Conservation (phyloP, 129 eudicot genomes). For the Saposhnikovia divaricata region DNA sequence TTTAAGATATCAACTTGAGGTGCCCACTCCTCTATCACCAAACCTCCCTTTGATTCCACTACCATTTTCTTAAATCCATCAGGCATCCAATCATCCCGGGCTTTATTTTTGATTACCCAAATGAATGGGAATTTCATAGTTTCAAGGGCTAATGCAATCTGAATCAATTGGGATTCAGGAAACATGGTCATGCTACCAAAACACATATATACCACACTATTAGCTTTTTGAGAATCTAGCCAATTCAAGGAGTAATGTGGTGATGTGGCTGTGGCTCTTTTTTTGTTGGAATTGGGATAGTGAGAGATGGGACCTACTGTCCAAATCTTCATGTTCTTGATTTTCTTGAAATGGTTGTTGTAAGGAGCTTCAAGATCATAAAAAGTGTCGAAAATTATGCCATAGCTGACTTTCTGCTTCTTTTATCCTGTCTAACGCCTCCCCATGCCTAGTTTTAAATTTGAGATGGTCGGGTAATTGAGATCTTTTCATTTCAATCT, state of each 20-base stretch:
- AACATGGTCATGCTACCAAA: slow-evolving; percentile 41
- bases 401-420: slow-evolving; percentile 27
- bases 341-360: slow-evolving; percentile 23
- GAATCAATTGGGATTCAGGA: slow-evolving; percentile 23
- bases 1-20: slow-evolving; percentile 37
- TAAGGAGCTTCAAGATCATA: slow-evolving; percentile 43
- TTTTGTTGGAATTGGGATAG: background rate
- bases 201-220: slow-evolving; percentile 30
- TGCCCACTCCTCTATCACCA: slow-evolving; percentile 31
- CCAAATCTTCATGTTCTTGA: slow-evolving; percentile 18
- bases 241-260: slow-evolving; percentile 14
- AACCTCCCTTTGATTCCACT: slow-evolving; percentile 16
- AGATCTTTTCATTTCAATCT: slow-evolving; percentile 33
- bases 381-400: slow-evolving; percentile 24
- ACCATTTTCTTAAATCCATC: slow-evolving; percentile 23
- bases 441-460: background rate
- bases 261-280: background rate
- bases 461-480: slow-evolving; percentile 17
- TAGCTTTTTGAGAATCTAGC: slow-evolving; percentile 24
- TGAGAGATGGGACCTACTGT: slow-evolving; percentile 30
- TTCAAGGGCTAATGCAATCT: slow-evolving; percentile 41
- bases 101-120: slow-evolving; percentile 32
- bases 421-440: background rate
- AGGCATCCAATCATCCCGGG: slow-evolving; percentile 24
- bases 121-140: slow-evolving; percentile 23